Conservation (phyloP, 177 flowering plant genomes). For the Vitis hybrid region DNA sequence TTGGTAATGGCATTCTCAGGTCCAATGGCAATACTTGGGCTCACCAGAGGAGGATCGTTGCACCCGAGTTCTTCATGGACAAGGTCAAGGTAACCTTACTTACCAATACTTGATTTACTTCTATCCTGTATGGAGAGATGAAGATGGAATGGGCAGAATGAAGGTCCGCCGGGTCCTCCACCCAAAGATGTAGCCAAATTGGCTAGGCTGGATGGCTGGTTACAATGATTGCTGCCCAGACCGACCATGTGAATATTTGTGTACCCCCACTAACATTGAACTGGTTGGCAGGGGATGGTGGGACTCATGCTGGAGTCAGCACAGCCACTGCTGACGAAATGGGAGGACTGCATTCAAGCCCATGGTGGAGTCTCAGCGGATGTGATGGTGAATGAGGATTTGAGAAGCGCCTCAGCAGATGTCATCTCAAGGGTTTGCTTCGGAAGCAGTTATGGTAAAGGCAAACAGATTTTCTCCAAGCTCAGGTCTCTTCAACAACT, state of each 20-base stretch:
- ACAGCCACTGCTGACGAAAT: constrained; percentile 30
- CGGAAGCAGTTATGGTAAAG: constrained; percentile 47
- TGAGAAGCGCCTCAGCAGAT: constrained; percentile 48
- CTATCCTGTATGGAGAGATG: no score
- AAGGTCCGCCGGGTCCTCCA: no score
- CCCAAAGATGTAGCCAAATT: no score
- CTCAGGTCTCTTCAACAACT: constrained; percentile 48
- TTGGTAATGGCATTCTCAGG: constrained; percentile 53
- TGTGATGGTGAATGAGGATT: constrained; percentile 46
- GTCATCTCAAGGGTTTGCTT: constrained; percentile 60
- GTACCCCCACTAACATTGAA: background rate
- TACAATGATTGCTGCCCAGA: no score
- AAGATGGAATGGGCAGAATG: no score
- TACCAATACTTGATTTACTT: no score
- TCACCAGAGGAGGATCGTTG: constrained; percentile 50
- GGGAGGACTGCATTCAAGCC: constrained; percentile 39
- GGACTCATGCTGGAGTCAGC: constrained; percentile 53
- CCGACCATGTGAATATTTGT: no score
- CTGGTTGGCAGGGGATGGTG: constrained; percentile 49
- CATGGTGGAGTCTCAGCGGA: constrained; percentile 35
- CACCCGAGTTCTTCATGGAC: constrained; percentile 59
- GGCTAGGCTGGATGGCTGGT: no score
- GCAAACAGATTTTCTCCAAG: constrained; percentile 54
- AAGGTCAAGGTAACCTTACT: constrained; percentile 48
- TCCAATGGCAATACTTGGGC: constrained; percentile 57